Evolutionary conservation across 106 monocot species (phyloP), one percentile per base, ranked within the genome.

Genomic region (Platanthera zijinensis): DNA sequence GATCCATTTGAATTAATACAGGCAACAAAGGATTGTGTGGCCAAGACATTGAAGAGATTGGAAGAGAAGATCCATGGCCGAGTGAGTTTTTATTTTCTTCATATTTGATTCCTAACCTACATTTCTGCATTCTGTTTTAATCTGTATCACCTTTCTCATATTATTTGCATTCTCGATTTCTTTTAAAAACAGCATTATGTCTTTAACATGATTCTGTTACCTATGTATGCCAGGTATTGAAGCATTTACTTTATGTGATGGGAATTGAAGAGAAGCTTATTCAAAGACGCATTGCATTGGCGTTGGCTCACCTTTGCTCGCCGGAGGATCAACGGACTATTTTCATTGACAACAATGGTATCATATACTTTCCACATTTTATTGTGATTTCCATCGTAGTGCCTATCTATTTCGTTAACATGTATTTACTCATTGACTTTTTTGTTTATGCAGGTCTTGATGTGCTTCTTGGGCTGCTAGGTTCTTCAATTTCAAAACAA

Each of bases 21-120:
- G 99, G 99, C 99, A 77, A 99, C 99, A 19, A 99, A 99, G 70
- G 99, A 99, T 78, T 99, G 99, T 86, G 94, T 99, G 13, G 87
- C 99, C n/a, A 99, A 99, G 79, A 99, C 99, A 79, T 76, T 99
- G 73, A 99, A 99, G 80, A 92, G 99, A 74, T 77, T 99, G 69
- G 99, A 99, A 67, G 99, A 99, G 74, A 99, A 99, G 82, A 91
- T 99, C 51, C 74, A 87, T 84, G 99, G 94, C 62, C 83, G 89
- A 76, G 99, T 99, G 83, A 94, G 89, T 80, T 72, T 15, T 51
- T 10, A 21, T 72, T 72, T 51, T 6, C 17, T 47, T 70, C 17
- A 48, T 17, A 17, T 5, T 2, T 67, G 13, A 15, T 17, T 72
- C 14, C 10, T 51, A 17, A 51, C 46, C 51, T 0, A 25, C 72